Conservation (phyloP, 331 rosid species). For the Quercus tomentella region DNA sequence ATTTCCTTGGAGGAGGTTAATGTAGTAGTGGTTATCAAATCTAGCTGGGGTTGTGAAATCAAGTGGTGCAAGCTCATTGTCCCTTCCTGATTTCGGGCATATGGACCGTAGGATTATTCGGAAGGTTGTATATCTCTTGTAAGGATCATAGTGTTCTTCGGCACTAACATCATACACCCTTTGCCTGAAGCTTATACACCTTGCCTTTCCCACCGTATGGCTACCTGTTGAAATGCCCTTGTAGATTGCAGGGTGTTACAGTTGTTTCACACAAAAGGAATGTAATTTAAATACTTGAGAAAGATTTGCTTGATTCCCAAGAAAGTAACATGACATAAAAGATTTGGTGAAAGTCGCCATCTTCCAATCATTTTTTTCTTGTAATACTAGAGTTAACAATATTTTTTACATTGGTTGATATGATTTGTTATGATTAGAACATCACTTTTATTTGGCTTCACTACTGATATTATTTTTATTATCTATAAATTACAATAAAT, state of each 20-base stretch:
- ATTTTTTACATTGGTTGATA: no score
- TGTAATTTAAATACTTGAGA: background rate
- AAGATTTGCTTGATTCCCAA: background rate
- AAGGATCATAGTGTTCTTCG: slow-evolving; percentile 47
- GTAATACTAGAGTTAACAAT: no score
- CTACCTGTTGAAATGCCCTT: slow-evolving; percentile 45
- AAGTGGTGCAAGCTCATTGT: slow-evolving; percentile 53
- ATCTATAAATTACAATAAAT: no score
- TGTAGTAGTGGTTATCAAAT: slow-evolving; percentile 75
- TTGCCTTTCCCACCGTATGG: slow-evolving; percentile 89
- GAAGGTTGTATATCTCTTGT: slow-evolving; percentile 53
- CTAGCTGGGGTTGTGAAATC: slow-evolving; percentile 65
- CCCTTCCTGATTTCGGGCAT: slow-evolving; percentile 68
- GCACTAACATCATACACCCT: slow-evolving; percentile 47
- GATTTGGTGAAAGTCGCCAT: no score
- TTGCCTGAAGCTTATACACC: slow-evolving; percentile 72
- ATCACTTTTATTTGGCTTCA: no score
- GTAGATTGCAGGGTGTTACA: background rate
- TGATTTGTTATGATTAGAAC: no score
- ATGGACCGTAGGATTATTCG: slow-evolving; percentile 56
- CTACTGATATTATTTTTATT: no score
- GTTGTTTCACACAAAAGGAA: background rate
- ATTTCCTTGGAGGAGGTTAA: slow-evolving; percentile 68
- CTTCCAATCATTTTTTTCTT: no score
- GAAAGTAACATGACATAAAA: background rate